Evolutionary conservation across 73 alveolate species (phyloP).

Genomic region (Durusdinium trenchii): DNA sequence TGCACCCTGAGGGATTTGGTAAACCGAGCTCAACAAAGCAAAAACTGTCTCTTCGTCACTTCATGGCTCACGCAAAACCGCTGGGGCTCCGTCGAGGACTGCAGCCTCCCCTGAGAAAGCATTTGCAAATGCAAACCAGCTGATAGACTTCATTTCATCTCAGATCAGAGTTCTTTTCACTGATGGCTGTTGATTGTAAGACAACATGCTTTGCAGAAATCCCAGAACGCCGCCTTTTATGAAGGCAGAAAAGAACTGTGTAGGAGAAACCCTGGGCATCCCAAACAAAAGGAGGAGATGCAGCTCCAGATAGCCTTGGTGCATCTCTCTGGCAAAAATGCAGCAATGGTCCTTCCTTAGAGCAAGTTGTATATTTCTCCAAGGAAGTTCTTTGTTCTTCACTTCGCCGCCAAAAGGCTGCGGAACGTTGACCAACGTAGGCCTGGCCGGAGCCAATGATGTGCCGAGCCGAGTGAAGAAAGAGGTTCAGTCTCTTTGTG

Average conservation of each 20-base stretch:
- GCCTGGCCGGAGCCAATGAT: too few relatives aligned
- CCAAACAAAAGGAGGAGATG: neutral
- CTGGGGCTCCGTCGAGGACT: slow-evolving; percentile 28
- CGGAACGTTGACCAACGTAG: slow-evolving; percentile 29
- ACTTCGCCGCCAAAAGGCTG: neutral
- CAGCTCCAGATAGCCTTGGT: neutral
- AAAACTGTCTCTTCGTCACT: too few relatives aligned
- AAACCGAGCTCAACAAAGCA: too few relatives aligned
- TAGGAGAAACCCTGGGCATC: neutral
- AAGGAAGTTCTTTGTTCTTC: neutral
- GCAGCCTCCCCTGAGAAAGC: slow-evolving; percentile 36
- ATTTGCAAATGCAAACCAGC: neutral
- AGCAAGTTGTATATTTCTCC: too few relatives aligned
- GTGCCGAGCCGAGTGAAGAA: too few relatives aligned
- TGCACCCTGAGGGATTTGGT: too few relatives aligned
- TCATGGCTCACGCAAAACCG: too few relatives aligned
- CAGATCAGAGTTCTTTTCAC: too few relatives aligned
- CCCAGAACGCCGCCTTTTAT: neutral
- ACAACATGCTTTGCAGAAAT: neutral
- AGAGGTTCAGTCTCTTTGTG: too few relatives aligned
- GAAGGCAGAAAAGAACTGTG: neutral
- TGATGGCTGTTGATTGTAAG: neutral
- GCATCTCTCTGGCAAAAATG: too few relatives aligned
- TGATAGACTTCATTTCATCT: neutral
- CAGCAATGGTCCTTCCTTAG: too few relatives aligned